Conservation (phyloP, 139 green algal genomes). For the Tetratostichococcus sp. region DNA sequence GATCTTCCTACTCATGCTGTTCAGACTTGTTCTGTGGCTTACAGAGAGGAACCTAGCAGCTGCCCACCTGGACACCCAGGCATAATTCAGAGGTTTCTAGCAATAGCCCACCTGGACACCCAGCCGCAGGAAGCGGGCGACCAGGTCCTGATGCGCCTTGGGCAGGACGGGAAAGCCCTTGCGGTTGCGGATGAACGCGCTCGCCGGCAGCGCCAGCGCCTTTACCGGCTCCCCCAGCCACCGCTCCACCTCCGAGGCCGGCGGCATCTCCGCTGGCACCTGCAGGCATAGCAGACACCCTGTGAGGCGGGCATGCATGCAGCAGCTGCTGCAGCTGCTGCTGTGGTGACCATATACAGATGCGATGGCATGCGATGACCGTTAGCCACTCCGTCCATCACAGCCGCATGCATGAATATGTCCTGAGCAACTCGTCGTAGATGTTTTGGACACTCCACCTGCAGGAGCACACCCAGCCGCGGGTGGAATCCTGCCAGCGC, state of each 20-base stretch:
- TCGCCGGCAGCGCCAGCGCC: slow-evolving; percentile 72
- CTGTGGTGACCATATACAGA: too few species aligned
- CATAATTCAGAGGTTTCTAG: background rate
- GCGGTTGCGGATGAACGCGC: slow-evolving; percentile 80
- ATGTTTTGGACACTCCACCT: background rate
- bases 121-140: slow-evolving; percentile 58
- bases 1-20: too few species aligned
- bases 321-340: too few species aligned
- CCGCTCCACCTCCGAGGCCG: slow-evolving; percentile 35
- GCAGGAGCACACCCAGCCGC: slow-evolving; percentile 68
- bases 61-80: background rate
- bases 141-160: slow-evolving; percentile 74
- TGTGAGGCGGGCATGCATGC: too few species aligned
- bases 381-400: too few species aligned
- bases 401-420: too few species aligned
- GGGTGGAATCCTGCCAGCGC: slow-evolving; percentile 62
- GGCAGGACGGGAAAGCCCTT: slow-evolving; percentile 79
- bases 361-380: too few species aligned
- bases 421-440: too few species aligned
- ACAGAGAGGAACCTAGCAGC: too few species aligned
- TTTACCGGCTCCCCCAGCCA: slow-evolving; percentile 89
- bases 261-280: slow-evolving; percentile 40
- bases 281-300: slow-evolving; percentile 5
- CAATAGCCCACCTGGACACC: slow-evolving; percentile 56
- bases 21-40: too few species aligned